Conservation (phyloP, 176 grass and related monocot genomes). For the Tillandsia fasciculata region DNA sequence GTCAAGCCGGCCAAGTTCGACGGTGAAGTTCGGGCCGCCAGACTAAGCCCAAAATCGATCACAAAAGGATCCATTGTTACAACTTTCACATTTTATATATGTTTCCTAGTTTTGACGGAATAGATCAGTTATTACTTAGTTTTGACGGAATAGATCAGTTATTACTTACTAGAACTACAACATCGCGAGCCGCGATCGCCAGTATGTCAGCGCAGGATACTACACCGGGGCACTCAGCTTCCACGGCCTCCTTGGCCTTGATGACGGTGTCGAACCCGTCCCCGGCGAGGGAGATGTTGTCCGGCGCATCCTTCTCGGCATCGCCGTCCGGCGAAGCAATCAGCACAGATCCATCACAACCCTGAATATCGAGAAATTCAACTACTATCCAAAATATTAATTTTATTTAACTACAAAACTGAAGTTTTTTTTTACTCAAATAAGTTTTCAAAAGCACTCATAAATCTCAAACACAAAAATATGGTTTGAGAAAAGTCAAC, state of each 20-base stretch:
- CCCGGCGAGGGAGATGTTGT: conserved; percentile 48
- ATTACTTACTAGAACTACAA: conserved; percentile 43
- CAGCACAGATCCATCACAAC: conserved; percentile 69
- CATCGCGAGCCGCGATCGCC: conserved; percentile 58
- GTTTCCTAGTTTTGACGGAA: background rate
- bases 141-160: background rate
- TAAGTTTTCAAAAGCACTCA: background rate
- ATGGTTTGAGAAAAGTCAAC: no score
- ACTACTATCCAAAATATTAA: no score
- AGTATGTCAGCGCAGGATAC: conserved; percentile 76
- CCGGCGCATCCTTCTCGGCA: conserved; percentile 51
- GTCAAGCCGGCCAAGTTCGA: conserved; percentile 52
- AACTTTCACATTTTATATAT: no score
- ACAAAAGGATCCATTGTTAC: background rate
- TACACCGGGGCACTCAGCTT: conserved; percentile 38
- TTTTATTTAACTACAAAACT: background rate
- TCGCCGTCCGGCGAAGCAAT: conserved; percentile 29
- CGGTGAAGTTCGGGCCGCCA: conserved; percentile 40
- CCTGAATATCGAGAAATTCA: conserved; percentile 29
- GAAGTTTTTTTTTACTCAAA: background rate
- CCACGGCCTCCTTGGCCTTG: conserved; percentile 53
- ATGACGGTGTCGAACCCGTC: conserved; percentile 56
- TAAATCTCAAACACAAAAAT: background rate
- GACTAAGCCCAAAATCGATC: conserved; percentile 18
- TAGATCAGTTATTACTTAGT: background rate